These are phyloP conservation scores for Helminthosporium solani DNA, from an alignment of 2,329 filamentous ascomycete species.

Conservation along the genomic window DNA sequence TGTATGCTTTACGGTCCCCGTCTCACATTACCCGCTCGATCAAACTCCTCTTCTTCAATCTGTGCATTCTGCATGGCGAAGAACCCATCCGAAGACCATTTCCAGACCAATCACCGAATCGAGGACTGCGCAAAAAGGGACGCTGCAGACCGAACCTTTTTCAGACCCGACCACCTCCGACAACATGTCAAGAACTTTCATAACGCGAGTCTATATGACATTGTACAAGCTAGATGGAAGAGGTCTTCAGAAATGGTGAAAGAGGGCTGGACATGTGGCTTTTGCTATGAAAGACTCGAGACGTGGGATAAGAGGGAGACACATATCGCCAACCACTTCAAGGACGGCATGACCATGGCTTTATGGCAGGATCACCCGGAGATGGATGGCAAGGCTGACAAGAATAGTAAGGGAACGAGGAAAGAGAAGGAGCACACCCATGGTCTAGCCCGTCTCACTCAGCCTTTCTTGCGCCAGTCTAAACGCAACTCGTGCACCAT, in stretches of 20 bases:
- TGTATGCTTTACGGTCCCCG: constrained; percentile 33
- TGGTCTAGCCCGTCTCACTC: constrained; percentile 7
- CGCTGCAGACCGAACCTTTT: constrained; percentile 32
- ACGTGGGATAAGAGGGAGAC: constrained; percentile 34
- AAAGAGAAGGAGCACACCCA: constrained; percentile 1
- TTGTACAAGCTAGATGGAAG: constrained; percentile 32
- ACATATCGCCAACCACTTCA: constrained; percentile 38
- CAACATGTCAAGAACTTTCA: constrained; percentile 40
- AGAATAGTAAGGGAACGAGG: constrained; percentile 7
- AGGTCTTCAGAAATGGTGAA: constrained; percentile 13
- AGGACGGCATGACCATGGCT: constrained; percentile 32
- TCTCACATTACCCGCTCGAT: constrained; percentile 12
- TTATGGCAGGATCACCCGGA: constrained; percentile 20
- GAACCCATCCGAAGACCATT: constrained; percentile 34
- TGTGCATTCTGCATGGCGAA: constrained; percentile 34
- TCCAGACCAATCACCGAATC: constrained; percentile 29
- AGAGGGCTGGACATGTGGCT: constrained; percentile 34
- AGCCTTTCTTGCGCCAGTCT: constrained; percentile 5
- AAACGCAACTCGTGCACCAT: constrained; percentile 3
- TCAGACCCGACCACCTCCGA: constrained; percentile 35
- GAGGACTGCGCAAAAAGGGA: constrained; percentile 30
- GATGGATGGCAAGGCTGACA: not conserved
- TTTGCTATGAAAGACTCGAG: constrained; percentile 25
- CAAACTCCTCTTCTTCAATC: constrained; percentile 8
- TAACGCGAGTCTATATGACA: constrained; percentile 21